Percentiles rank a stretch among this genome's conserved stretches.
Evolutionary conservation across 2,329 filamentous ascomycete species (phyloP).

Genomic region (Fusarium anthophilum): DNA sequence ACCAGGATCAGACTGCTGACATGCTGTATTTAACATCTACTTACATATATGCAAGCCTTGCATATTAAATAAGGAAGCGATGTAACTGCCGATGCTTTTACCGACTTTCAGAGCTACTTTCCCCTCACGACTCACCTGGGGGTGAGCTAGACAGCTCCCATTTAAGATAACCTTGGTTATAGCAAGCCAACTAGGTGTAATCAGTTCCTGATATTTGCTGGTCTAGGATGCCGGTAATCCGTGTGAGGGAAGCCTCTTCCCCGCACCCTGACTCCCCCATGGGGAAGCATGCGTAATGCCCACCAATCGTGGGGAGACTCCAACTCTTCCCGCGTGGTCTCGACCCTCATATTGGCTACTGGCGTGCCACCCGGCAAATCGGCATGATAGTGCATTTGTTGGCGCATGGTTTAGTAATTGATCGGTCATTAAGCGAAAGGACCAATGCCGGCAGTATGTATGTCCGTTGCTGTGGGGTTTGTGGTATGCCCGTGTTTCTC

Average conservation of each 20-base stretch:
- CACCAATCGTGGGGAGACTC: neutral
- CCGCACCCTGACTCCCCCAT: neutral
- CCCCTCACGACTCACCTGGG: neutral
- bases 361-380: neutral
- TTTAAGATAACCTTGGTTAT: neutral
- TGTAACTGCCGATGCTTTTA: neutral
- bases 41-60: neutral
- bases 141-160: neutral
- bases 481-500: neutral
- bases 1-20: too few species aligned
- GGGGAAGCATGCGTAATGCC: neutral
- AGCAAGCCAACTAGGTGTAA: neutral
- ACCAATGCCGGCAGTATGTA: neutral
- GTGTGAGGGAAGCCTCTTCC: neutral
- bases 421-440: neutral
- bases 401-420: neutral
- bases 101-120: neutral
- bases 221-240: neutral
- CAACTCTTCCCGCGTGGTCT: neutral
- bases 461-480: too few species aligned
- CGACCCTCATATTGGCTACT: neutral
- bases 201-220: neutral
- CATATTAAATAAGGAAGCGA: neutral
- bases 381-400: neutral
- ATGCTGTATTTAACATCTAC: neutral